These are phyloP conservation scores for Tetradesmus obliquus DNA, from an alignment of 139 green algal species.

Conservation along the genomic window DNA sequence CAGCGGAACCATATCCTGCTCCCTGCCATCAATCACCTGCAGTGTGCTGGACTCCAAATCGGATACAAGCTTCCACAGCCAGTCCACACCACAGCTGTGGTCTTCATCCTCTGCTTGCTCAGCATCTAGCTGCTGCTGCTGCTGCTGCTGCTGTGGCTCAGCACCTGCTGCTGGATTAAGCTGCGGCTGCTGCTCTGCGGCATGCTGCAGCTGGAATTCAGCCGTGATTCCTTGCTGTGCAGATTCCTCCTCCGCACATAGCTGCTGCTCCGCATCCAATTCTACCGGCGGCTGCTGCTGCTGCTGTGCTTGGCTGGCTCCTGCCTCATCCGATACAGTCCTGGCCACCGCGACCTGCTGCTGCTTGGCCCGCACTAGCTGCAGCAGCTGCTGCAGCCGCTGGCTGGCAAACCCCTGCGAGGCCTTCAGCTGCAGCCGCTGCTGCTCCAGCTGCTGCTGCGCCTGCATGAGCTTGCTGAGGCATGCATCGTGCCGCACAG, in stretches of 20 bases:
- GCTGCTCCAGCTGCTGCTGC: slow-evolving; percentile 25
- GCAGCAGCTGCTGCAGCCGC: not conserved
- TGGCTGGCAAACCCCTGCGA: not conserved
- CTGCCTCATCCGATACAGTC: not conserved
- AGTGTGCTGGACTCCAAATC: not conserved
- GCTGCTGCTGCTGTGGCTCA: not conserved
- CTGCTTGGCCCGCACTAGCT: not conserved
- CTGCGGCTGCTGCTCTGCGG: not conserved
- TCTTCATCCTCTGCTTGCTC: not conserved
- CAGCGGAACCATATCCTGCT: not conserved
- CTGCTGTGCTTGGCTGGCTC: not conserved
- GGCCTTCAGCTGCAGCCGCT: not conserved
- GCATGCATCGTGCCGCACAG: not conserved
- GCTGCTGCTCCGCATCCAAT: not conserved
- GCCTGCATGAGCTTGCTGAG: slow-evolving; percentile 24
- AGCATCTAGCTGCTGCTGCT: not conserved
- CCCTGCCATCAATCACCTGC: not conserved
- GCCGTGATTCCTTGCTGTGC: not conserved
- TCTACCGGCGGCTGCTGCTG: not conserved
- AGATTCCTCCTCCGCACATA: too few relatives aligned
- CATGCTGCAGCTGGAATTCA: not conserved
- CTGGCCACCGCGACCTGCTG: not conserved
- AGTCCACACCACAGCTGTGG: not conserved
- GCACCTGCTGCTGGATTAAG: not conserved
- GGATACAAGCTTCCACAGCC: not conserved